A percentile compares a stretch with the other conserved stretches of the same genome.
Conservation (phyloP, 2,329 filamentous ascomycete genomes). For the Aspergillus calidoustus region DNA sequence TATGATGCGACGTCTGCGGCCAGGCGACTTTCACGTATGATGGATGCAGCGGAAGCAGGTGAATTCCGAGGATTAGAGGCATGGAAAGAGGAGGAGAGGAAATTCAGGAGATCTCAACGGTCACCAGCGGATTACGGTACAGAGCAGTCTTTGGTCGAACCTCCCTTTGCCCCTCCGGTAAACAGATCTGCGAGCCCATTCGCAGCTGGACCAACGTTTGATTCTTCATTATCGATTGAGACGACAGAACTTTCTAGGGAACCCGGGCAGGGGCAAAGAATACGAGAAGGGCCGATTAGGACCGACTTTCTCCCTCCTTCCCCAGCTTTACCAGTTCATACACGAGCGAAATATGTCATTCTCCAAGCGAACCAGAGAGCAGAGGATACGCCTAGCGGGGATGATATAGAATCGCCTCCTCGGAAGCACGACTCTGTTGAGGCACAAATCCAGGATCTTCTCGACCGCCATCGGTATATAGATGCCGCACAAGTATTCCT, state of each 20-base stretch:
- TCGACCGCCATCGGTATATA: conserved; percentile 35
- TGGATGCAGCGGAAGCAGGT: conserved; percentile 50
- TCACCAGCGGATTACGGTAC: neutral
- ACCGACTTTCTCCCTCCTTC: neutral
- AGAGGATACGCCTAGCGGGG: neutral
- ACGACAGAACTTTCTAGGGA: neutral
- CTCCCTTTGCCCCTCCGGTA: neutral
- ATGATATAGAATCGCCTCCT: neutral
- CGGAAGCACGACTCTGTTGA: conserved; percentile 21
- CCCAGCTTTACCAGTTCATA: neutral
- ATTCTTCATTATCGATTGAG: neutral
- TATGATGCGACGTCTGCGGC: conserved; percentile 47
- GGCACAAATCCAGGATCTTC: conserved; percentile 30
- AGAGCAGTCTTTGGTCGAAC: conserved; percentile 1
- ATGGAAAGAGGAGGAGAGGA: conserved; percentile 35
- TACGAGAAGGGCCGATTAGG: neutral
- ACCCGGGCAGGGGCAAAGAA: neutral
- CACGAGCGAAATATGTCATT: conserved; percentile 6
- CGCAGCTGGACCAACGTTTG: neutral
- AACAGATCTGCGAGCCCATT: neutral
- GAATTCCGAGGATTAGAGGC: conserved; percentile 47
- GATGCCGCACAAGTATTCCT: conserved; percentile 45
- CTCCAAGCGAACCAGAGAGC: neutral
- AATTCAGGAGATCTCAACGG: conserved; percentile 20
- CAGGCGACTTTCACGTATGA: conserved; percentile 44